A percentile compares a stretch with the other conserved stretches of the same genome.
phyloP scores from a whole-genome alignment of 768 basidiomycete genomes.

The Suillus discolor region DNA sequence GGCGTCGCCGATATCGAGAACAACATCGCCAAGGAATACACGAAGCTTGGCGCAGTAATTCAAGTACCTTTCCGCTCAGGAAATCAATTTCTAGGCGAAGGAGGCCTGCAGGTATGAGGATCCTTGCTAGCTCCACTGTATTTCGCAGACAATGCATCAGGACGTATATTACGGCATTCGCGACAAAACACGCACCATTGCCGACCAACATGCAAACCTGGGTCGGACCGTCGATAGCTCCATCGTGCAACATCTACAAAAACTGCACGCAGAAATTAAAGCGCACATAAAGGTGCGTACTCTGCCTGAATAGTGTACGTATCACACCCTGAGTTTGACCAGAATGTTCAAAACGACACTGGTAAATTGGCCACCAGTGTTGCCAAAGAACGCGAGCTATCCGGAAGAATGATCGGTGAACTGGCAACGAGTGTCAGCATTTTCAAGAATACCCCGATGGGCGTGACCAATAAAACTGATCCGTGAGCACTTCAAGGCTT shows the following conservation, averaged over 20 bases:
- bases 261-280: slow-evolving; percentile 93
- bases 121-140: neutral
- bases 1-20: slow-evolving; percentile 89
- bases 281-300: slow-evolving; percentile 86
- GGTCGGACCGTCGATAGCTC: slow-evolving; percentile 96
- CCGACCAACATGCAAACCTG: slow-evolving; percentile 95
- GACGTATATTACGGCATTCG: slow-evolving; percentile 92
- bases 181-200: slow-evolving; percentile 90
- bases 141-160: slow-evolving; percentile 36
- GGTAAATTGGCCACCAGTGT: slow-evolving; percentile 90
- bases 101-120: slow-evolving; percentile 75
- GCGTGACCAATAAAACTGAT: slow-evolving; percentile 75
- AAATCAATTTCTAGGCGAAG: slow-evolving; percentile 98
- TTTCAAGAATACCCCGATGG: slow-evolving; percentile 94
- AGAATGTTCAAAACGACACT: slow-evolving; percentile 96
- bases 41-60: slow-evolving; percentile 92
- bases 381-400: slow-evolving; percentile 90
- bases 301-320: neutral
- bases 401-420: slow-evolving; percentile 83
- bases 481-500: slow-evolving; percentile 55
- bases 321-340: neutral
- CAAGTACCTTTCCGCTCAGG: slow-evolving; percentile 96
- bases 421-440: slow-evolving; percentile 85
- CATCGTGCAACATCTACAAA: slow-evolving; percentile 97
- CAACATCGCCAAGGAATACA: slow-evolving; percentile 90